Percentiles rank a stretch among this genome's conserved stretches.
phyloP scores from a whole-genome alignment of 371 early-diverging fungal genomes.

The Umbelopsis sp. region DNA sequence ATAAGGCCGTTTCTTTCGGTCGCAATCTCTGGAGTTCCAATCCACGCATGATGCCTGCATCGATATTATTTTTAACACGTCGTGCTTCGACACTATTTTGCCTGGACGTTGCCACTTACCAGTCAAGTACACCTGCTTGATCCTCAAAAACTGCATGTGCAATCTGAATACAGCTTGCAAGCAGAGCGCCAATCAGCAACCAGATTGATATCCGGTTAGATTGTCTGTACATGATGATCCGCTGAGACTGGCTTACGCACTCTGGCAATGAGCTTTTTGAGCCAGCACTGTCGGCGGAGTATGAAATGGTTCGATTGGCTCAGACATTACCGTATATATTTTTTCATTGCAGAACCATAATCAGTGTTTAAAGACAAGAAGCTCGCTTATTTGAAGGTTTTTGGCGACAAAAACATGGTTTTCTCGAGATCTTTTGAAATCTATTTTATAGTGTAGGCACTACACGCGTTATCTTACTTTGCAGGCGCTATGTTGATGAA shows the following conservation, averaged over 20 bases:
- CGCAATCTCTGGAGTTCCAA: conserved; percentile 57
- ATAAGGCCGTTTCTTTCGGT: conserved; percentile 37
- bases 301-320: no score
- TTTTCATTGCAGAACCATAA: no score
- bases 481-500: no score
- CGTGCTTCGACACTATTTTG: background rate
- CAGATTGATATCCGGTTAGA: conserved; percentile 10
- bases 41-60: conserved; percentile 66
- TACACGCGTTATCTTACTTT: no score
- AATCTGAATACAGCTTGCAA: conserved; percentile 21
- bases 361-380: no score
- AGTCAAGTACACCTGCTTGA: conserved; percentile 59
- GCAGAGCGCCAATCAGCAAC: conserved; percentile 25
- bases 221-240: conserved; percentile 16
- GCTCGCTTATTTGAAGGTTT: no score
- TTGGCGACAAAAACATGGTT: no score
- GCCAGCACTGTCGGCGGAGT: background rate
- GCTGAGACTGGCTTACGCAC: background rate
- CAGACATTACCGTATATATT: no score
- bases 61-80: background rate
- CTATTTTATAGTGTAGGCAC: no score
- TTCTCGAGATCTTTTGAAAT: no score
- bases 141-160: conserved; percentile 52
- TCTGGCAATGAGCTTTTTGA: background rate
- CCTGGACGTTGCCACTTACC: conserved; percentile 37